A percentile compares a stretch with the other conserved stretches of the same genome.
These are phyloP conservation scores for Arthroderma sp. DNA, from an alignment of 2,329 filamentous ascomycete genomes.

Conservation along the genomic window DNA sequence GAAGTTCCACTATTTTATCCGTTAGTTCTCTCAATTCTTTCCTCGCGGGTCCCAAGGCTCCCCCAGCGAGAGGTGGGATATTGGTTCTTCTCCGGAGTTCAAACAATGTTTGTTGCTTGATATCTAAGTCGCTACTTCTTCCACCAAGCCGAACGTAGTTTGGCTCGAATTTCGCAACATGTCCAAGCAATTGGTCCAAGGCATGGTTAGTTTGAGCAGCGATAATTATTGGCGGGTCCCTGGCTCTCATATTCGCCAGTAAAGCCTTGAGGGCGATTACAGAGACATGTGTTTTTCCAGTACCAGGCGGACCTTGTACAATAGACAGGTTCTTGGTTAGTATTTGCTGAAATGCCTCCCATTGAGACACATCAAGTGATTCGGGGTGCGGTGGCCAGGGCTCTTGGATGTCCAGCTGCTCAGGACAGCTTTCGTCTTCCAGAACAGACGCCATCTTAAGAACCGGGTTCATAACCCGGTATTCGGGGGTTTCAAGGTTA, in stretches of 20 bases:
- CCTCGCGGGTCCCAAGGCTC: constrained; percentile 26
- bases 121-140: constrained; percentile 50
- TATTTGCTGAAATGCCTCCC: constrained; percentile 53
- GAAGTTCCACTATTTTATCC: constrained; percentile 26
- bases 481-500: constrained; percentile 37
- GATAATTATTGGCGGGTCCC: constrained; percentile 58
- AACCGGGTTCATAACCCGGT: constrained; percentile 37
- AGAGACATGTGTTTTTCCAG: constrained; percentile 72
- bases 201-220: constrained; percentile 86
- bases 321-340: constrained; percentile 60
- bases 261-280: constrained; percentile 56
- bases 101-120: constrained; percentile 54
- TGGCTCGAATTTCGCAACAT: constrained; percentile 48
- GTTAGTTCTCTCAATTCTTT: constrained; percentile 32
- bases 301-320: constrained; percentile 70
- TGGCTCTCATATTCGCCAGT: constrained; percentile 42
- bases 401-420: constrained; percentile 40
- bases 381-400: constrained; percentile 33
- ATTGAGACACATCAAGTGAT: constrained; percentile 58
- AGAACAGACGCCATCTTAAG: constrained; percentile 39
- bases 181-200: constrained; percentile 63
- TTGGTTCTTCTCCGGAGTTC: constrained; percentile 38
- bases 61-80: constrained; percentile 25
- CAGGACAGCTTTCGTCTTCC: constrained; percentile 19
- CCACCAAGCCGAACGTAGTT: constrained; percentile 56